These are phyloP conservation scores for Diplodia seriata DNA, from an alignment of 2,329 filamentous ascomycete species.

Conservation along the genomic window DNA sequence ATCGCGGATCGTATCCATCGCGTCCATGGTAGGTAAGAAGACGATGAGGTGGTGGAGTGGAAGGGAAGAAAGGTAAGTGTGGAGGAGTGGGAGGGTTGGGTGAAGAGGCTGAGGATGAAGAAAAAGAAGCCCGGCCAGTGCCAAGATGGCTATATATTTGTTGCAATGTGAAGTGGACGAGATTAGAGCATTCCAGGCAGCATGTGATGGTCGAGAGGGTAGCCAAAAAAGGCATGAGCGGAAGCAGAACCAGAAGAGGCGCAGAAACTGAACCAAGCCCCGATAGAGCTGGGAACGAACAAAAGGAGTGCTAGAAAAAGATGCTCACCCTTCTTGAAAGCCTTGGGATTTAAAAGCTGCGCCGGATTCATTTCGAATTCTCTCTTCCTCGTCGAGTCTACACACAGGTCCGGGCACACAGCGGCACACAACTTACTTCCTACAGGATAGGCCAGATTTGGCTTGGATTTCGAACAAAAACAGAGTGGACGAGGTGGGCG, in stretches of 20 bases:
- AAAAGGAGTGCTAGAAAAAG: neutral
- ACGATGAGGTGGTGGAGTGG: neutral
- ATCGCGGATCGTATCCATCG: neutral
- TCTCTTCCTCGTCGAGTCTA: neutral
- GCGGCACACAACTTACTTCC: neutral
- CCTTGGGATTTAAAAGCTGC: slow-evolving; percentile 48
- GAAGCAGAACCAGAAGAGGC: neutral
- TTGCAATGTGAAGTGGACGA: neutral
- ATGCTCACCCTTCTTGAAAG: slow-evolving; percentile 44
- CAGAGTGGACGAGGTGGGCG: neutral
- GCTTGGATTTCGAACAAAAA: neutral
- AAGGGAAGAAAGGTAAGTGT: neutral
- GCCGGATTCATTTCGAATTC: slow-evolving; percentile 42
- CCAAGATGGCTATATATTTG: neutral
- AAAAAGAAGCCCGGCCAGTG: neutral
- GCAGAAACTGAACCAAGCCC: neutral
- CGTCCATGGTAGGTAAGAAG: slow-evolving; percentile 4
- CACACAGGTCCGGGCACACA: neutral
- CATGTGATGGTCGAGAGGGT: slow-evolving; percentile 2
- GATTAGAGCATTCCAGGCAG: neutral
- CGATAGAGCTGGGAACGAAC: neutral
- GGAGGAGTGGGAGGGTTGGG: neutral
- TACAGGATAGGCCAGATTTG: neutral
- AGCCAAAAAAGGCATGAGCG: neutral
- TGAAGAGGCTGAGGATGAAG: neutral